Evolutionary conservation across 129 eudicot genomes (phyloP).

Genomic region (Artemisia argyi): DNA sequence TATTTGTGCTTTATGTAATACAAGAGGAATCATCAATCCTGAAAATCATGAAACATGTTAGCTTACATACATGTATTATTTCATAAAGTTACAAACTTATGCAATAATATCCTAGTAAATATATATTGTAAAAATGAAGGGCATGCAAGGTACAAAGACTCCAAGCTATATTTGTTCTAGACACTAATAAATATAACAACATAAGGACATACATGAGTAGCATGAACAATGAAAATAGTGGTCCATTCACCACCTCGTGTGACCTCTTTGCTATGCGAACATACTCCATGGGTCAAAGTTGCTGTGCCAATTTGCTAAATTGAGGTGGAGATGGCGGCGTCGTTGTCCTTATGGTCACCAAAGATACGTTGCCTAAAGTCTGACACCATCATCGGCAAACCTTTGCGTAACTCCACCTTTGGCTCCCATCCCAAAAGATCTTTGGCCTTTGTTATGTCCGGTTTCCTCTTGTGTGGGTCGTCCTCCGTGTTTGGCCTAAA

Average conservation of each 20-base stretch:
- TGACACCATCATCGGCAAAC: slow-evolving; percentile 77
- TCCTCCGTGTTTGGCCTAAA: slow-evolving; percentile 94
- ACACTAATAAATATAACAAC: no score
- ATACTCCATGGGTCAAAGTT: no score
- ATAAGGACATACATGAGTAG: no score
- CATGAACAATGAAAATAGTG: background rate
- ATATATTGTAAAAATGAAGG: background rate
- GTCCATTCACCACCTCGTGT: background rate
- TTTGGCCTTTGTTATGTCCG: slow-evolving; percentile 85
- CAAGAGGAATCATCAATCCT: no score
- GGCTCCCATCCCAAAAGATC: slow-evolving; percentile 96
- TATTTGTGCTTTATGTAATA: no score
- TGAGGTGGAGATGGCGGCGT: background rate
- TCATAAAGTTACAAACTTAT: no score
- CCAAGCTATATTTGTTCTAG: no score
- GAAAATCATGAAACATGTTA: no score
- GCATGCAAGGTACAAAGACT: background rate
- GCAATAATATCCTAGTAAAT: background rate
- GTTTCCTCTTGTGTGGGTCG: slow-evolving; percentile 97
- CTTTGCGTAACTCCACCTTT: slow-evolving; percentile 72
- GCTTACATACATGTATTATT: no score
- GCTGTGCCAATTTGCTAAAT: background rate
- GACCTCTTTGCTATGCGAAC: background rate
- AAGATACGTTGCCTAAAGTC: slow-evolving; percentile 78
- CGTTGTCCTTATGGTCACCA: slow-evolving; percentile 57